Conservation (phyloP, 2,329 filamentous ascomycete species). For the Penicillium sp. region DNA sequence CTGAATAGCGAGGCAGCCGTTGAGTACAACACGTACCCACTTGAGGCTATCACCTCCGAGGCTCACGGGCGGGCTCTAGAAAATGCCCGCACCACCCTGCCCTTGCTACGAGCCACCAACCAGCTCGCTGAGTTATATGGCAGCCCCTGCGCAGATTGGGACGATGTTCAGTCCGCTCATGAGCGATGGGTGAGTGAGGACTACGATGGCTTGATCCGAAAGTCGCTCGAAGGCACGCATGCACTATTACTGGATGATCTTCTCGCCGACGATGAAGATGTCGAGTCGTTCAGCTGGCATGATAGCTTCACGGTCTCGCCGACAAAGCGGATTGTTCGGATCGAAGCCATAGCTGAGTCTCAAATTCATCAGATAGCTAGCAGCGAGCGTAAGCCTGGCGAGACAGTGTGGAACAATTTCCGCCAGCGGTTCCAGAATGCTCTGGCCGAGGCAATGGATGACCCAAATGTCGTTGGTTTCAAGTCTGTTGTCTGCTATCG, state of each 20-base stretch:
- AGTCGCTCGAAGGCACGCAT: conserved; percentile 70
- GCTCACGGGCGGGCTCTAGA: conserved; percentile 67
- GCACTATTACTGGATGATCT: conserved; percentile 78
- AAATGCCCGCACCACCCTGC: conserved; percentile 61
- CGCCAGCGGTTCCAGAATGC: conserved; percentile 32
- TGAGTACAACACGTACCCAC: conserved; percentile 43
- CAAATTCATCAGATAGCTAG: conserved; percentile 54
- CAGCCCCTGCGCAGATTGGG: conserved; percentile 61
- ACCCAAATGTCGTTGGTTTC: conserved; percentile 72
- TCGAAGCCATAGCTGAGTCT: conserved; percentile 68
- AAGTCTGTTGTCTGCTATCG: conserved; percentile 83
- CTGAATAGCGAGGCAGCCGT: conserved; percentile 34
- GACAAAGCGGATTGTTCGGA: conserved; percentile 72
- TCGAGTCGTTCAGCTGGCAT: conserved; percentile 64
- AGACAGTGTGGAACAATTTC: conserved; percentile 29
- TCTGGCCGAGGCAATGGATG: conserved; percentile 59
- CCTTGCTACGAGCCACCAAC: conserved; percentile 67
- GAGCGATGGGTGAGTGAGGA: conserved; percentile 49
- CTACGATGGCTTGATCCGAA: conserved; percentile 58
- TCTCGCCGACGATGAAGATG: conserved; percentile 53
- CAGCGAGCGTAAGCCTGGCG: conserved; percentile 34
- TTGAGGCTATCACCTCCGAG: conserved; percentile 69
- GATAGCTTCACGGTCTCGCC: conserved; percentile 62
- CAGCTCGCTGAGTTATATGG: conserved; percentile 66
- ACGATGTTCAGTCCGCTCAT: conserved; percentile 53